These are phyloP conservation scores for Oryza punctata DNA, from an alignment of 176 grass and related monocot species.

Conservation along the genomic window DNA sequence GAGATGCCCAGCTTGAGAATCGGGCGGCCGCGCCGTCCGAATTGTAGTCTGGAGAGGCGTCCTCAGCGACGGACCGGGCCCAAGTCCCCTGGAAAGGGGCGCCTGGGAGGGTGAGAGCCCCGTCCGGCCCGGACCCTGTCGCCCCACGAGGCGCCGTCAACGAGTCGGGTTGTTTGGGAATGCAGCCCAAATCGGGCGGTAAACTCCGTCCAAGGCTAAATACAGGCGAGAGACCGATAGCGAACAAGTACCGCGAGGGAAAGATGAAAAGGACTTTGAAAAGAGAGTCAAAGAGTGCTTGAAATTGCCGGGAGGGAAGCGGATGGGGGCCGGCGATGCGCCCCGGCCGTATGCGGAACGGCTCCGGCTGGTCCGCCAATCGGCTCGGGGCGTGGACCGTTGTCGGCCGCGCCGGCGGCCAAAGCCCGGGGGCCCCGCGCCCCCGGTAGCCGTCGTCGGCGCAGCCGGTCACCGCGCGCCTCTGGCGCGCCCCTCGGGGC, in stretches of 20 bases:
- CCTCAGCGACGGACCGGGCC: too few species aligned
- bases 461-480: too few species aligned
- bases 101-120: constrained; percentile 67
- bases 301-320: constrained; percentile 75
- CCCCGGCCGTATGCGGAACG: constrained; percentile 46
- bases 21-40: too few species aligned
- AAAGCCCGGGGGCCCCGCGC: constrained; percentile 14
- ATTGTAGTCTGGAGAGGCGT: too few species aligned
- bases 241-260: constrained; percentile 50
- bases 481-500: too few species aligned
- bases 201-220: constrained; percentile 64
- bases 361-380: constrained; percentile 22
- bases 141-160: constrained; percentile 58
- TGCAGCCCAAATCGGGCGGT: constrained; percentile 56
- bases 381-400: constrained; percentile 45
- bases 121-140: constrained; percentile 35
- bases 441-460: too few species aligned
- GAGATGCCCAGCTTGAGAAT: constrained; percentile 12
- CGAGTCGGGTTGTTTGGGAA: constrained; percentile 62
- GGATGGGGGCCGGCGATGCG: constrained; percentile 64
- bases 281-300: constrained; percentile 75
- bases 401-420: constrained; percentile 32
- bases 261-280: constrained; percentile 66
- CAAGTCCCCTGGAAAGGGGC: constrained; percentile 63
- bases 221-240: constrained; percentile 55